Conservation (phyloP, 2,329 filamentous ascomycete species). For the Cladosporium sp. region DNA sequence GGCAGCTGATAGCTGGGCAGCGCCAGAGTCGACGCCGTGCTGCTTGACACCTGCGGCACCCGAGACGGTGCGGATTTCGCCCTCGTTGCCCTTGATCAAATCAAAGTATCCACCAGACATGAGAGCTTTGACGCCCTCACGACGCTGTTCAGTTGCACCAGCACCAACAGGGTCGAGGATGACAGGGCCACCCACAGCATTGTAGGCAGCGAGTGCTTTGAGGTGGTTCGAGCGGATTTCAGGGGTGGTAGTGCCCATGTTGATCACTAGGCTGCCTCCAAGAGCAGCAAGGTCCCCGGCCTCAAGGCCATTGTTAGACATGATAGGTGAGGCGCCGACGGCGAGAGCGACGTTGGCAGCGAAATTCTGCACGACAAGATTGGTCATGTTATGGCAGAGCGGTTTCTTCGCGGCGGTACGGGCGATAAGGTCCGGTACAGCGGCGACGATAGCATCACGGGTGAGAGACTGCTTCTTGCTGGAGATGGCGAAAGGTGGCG, state of each 20-base stretch:
- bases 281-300: slow-evolving; percentile 73
- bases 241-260: slow-evolving; percentile 87
- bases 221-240: slow-evolving; percentile 68
- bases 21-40: slow-evolving; percentile 75
- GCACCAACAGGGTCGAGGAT: slow-evolving; percentile 88
- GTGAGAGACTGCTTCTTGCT: slow-evolving; percentile 28
- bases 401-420: slow-evolving; percentile 61
- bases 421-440: slow-evolving; percentile 41
- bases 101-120: slow-evolving; percentile 72
- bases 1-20: slow-evolving; percentile 47
- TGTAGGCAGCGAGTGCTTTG: slow-evolving; percentile 75
- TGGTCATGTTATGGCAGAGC: slow-evolving; percentile 95
- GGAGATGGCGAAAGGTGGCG: slow-evolving; percentile 31
- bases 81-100: slow-evolving; percentile 91
- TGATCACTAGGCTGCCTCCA: slow-evolving; percentile 76
- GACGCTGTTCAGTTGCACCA: slow-evolving; percentile 72
- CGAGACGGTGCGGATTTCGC: slow-evolving; percentile 72
- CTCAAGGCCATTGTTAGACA: slow-evolving; percentile 83
- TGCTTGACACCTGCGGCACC: slow-evolving; percentile 56
- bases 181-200: slow-evolving; percentile 66
- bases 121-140: slow-evolving; percentile 64
- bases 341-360: slow-evolving; percentile 84
- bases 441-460: slow-evolving; percentile 23
- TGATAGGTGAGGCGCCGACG: slow-evolving; percentile 85
- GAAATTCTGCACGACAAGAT: slow-evolving; percentile 91